These are phyloP conservation scores for Calonectria hawksworthii DNA, from an alignment of 2,329 filamentous ascomycete species.

Conservation along the genomic window DNA sequence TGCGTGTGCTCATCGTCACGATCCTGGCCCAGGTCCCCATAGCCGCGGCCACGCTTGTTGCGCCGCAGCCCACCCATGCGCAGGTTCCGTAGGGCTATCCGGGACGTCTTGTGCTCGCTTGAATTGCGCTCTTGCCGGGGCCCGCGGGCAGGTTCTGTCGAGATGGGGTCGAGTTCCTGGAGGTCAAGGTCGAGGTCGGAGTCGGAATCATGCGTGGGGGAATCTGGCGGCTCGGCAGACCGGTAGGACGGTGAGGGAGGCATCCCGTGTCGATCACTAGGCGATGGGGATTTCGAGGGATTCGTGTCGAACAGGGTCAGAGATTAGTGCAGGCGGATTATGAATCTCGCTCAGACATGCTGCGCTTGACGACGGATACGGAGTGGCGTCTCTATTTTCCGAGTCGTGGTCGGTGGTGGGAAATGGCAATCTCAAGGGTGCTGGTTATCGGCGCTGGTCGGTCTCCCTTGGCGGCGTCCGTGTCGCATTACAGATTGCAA, in stretches of 20 bases:
- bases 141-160: slow-evolving; percentile 52
- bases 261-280: slow-evolving; percentile 62
- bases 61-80: slow-evolving; percentile 76
- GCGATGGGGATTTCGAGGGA: slow-evolving; percentile 27
- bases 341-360: slow-evolving; percentile 44
- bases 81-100: slow-evolving; percentile 80
- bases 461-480: slow-evolving; percentile 21
- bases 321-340: slow-evolving; percentile 34
- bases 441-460: slow-evolving; percentile 24
- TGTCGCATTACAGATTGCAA: slow-evolving; percentile 39
- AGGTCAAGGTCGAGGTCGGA: slow-evolving; percentile 83
- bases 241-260: slow-evolving; percentile 67
- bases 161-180: slow-evolving; percentile 81
- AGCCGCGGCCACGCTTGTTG: slow-evolving; percentile 67
- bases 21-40: slow-evolving; percentile 72
- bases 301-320: slow-evolving; percentile 29
- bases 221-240: slow-evolving; percentile 74
- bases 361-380: slow-evolving; percentile 30
- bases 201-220: slow-evolving; percentile 77
- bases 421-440: slow-evolving; percentile 21
- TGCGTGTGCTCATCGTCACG: slow-evolving; percentile 76
- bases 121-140: slow-evolving; percentile 46
- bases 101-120: slow-evolving; percentile 62
- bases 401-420: slow-evolving; percentile 12
- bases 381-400: slow-evolving; percentile 7